A percentile compares a stretch with the other conserved stretches of the same genome.
These are phyloP conservation scores for Nannizziopsis arthrosporioides DNA, from an alignment of 2,329 filamentous ascomycete species.

Conservation along the genomic window DNA sequence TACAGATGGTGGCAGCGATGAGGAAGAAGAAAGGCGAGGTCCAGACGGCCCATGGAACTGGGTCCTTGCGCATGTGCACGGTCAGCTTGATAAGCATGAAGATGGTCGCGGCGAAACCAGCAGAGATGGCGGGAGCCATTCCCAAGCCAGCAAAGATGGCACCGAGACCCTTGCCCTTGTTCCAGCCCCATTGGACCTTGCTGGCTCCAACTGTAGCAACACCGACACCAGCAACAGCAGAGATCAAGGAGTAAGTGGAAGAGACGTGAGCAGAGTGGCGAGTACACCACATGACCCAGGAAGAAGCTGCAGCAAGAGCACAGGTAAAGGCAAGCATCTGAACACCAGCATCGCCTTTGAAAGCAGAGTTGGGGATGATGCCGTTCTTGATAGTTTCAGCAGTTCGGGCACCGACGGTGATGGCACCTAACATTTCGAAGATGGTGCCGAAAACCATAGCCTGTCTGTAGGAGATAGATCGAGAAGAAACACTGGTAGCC, in stretches of 20 bases:
- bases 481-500: slow-evolving; percentile 71
- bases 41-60: slow-evolving; percentile 60
- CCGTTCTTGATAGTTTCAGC: slow-evolving; percentile 71
- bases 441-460: slow-evolving; percentile 55
- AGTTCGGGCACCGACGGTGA: slow-evolving; percentile 56
- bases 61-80: slow-evolving; percentile 62
- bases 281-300: slow-evolving; percentile 74
- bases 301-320: slow-evolving; percentile 51
- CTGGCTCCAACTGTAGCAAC: slow-evolving; percentile 53
- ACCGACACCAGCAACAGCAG: slow-evolving; percentile 56
- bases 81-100: slow-evolving; percentile 61
- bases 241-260: slow-evolving; percentile 60
- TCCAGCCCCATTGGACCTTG: slow-evolving; percentile 59
- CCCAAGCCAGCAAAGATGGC: slow-evolving; percentile 60
- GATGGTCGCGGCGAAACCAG: slow-evolving; percentile 52
- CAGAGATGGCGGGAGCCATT: slow-evolving; percentile 60
- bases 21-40: slow-evolving; percentile 67
- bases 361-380: slow-evolving; percentile 52
- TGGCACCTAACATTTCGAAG: slow-evolving; percentile 57
- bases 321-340: slow-evolving; percentile 58
- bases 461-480: slow-evolving; percentile 59
- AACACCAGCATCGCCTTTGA: slow-evolving; percentile 50
- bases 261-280: slow-evolving; percentile 61
- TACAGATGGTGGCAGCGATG: slow-evolving; percentile 61
- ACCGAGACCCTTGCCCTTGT: slow-evolving; percentile 54